A percentile compares a stretch with the other conserved stretches of the same genome.
These are phyloP conservation scores for Exsudoporus frostii DNA, from an alignment of 768 basidiomycete species.

Conservation along the genomic window DNA sequence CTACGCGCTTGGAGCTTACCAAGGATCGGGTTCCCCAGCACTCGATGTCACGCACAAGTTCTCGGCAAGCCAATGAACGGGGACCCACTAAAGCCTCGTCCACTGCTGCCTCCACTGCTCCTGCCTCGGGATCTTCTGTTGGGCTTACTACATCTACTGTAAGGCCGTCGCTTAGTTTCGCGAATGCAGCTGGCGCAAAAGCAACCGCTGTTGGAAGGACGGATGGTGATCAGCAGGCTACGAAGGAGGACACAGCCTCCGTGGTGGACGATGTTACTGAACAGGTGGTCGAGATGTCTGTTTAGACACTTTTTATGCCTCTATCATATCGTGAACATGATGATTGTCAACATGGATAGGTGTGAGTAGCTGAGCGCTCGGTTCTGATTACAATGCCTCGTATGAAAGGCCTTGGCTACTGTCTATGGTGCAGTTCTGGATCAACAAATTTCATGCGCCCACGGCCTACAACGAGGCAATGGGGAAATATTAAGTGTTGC, in stretches of 20 bases:
- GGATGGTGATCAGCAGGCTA: conserved; percentile 16
- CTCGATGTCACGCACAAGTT: conserved; percentile 51
- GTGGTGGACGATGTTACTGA: conserved; percentile 12
- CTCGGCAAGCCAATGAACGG: conserved; percentile 46
- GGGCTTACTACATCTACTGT: conserved; percentile 44
- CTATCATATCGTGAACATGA: conserved; percentile 11
- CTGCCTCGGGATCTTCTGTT: conserved; percentile 23
- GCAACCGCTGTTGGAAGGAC: conserved; percentile 11
- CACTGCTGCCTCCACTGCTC: conserved; percentile 18
- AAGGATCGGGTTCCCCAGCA: conserved; percentile 36
- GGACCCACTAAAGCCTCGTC: conserved; percentile 33
- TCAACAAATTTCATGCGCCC: conserved; percentile 69
- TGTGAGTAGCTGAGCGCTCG: not conserved
- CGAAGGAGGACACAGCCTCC: conserved; percentile 1
- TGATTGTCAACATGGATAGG: not conserved
- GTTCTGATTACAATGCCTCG: not conserved
- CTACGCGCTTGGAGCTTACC: conserved; percentile 52
- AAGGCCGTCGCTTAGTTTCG: conserved; percentile 77
- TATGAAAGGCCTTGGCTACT: conserved; percentile 8
- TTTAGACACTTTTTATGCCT: conserved; percentile 16
- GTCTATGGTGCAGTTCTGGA: conserved; percentile 44
- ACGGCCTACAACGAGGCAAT: conserved; percentile 39
- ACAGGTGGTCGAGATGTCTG: conserved; percentile 16
- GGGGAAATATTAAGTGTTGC: not conserved
- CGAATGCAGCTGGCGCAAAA: conserved; percentile 58